Evolutionary conservation across 768 basidiomycete species (phyloP), one percentile per base, ranked within the genome.

Genomic region (Lyophyllum semitale): DNA sequence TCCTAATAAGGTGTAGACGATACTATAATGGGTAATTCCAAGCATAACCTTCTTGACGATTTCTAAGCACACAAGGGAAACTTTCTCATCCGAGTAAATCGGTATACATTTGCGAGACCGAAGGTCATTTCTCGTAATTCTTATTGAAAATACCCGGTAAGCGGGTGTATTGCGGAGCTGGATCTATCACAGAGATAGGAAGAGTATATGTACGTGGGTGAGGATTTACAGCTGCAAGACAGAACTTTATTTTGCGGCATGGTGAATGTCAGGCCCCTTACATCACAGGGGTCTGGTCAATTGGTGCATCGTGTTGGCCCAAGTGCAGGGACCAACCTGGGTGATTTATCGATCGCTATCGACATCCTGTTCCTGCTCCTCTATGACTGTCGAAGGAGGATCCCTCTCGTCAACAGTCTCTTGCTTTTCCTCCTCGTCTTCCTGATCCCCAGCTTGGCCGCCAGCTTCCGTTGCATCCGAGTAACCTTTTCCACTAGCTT

Each of bases 401-500:
- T 50, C 53, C 17, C n/a, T 26, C 15, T 51, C 43, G 35, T 51
- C 59, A 5, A 38, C 32, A 51, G 25, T 46, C 55, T 37, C 45
- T 29, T 27, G 44, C 8, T 20, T 23, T 23, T 42, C n/a, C 2
- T 58, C 62, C 30, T 54, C 67, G 11, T 50, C 58, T 37, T 60
- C 62, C 20, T 42, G 64, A 42, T 57, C 62, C 25, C 46, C 59
- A 12, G 42, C 37, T 32, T 56, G 18, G 33, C 27, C 20, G 35
- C 17, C 57, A 18, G 48, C 37, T 18, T 65, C 64, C 13, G 23
- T 53, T 13, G 37, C 54, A 32, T 58, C 58, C 26, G 51, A 35
- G 6, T 52, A 59, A 45, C 65, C 67, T 58, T 75, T 74, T 42
- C 74, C 70, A 38, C 75, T 69, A 56, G 73, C 66, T 42, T 84